Conservation (phyloP, 1,139 yeast genomes). For the Hemisphaericaspora xylanilytica region DNA sequence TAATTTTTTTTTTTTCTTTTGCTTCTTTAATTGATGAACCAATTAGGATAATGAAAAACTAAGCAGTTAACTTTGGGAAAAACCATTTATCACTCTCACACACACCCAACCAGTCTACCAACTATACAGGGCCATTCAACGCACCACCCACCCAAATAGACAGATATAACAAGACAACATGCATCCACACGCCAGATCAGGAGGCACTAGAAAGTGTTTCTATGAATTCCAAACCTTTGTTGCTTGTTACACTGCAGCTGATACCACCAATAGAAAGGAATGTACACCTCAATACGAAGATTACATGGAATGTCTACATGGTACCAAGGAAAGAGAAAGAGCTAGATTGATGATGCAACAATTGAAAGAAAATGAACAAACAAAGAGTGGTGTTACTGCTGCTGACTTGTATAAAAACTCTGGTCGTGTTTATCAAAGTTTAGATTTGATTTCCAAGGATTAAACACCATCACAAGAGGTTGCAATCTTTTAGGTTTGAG, state of each 20-base stretch:
- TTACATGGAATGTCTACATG: constrained; percentile 50
- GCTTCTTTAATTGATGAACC: background rate
- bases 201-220: constrained; percentile 51
- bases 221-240: constrained; percentile 48
- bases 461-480: no score
- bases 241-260: constrained; percentile 49
- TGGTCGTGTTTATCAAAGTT: constrained; percentile 45
- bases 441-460: constrained; percentile 38
- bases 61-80: background rate
- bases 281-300: constrained; percentile 48
- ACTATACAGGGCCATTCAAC: no score
- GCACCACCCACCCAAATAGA: no score
- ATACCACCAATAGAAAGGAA: constrained; percentile 40
- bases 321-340: constrained; percentile 48
- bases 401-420: constrained; percentile 45
- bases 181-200: constrained; percentile 52
- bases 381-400: constrained; percentile 43
- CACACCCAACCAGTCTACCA: no score
- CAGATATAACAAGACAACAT: constrained; percentile 18
- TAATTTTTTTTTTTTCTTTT: no score
- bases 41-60: constrained; percentile 2
- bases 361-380: constrained; percentile 43
- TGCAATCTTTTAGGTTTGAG: no score
- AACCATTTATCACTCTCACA: no score
- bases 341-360: constrained; percentile 47